Percentiles rank a stretch among this genome's conserved stretches.
Evolutionary conservation across 257 asterid genomes (phyloP).

Genomic region (Przewalskia tangutica): DNA sequence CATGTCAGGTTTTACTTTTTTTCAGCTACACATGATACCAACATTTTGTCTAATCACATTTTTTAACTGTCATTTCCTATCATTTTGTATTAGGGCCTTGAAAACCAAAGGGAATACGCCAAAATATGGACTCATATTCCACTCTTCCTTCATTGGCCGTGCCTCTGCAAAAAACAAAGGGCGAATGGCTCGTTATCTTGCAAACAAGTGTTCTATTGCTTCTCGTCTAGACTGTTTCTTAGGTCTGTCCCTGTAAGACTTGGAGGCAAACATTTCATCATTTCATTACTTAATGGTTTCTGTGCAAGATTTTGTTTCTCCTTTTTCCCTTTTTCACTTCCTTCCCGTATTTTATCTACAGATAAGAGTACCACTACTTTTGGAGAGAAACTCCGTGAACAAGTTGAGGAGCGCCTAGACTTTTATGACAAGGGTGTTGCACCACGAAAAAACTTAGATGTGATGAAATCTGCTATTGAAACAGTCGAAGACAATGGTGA

Average conservation of each 20-base stretch:
- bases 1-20: neutral
- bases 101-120: slow-evolving; percentile 93
- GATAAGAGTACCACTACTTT: slow-evolving; percentile 63
- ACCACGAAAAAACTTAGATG: slow-evolving; percentile 84
- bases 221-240: slow-evolving; percentile 89
- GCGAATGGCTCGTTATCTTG: slow-evolving; percentile 97
- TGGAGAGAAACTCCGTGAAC: slow-evolving; percentile 97
- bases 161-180: slow-evolving; percentile 92
- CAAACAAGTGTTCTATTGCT: slow-evolving; percentile 98
- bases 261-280: neutral
- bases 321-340: neutral
- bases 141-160: slow-evolving; percentile 96
- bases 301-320: neutral
- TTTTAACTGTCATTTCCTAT: neutral
- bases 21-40: neutral
- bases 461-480: slow-evolving; percentile 75
- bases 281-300: neutral
- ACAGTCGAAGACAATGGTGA: slow-evolving; percentile 49
- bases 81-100: slow-evolving; percentile 53
- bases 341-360: slow-evolving; percentile 14
- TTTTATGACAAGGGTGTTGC: slow-evolving; percentile 97
- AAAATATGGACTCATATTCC: slow-evolving; percentile 95
- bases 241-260: slow-evolving; percentile 27
- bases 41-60: neutral
- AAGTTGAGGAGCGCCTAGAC: slow-evolving; percentile 93